A percentile compares a stretch with the other conserved stretches of the same genome.
Conservation (phyloP, 2,329 filamentous ascomycete species). For the Trichoderma semiorbis region DNA sequence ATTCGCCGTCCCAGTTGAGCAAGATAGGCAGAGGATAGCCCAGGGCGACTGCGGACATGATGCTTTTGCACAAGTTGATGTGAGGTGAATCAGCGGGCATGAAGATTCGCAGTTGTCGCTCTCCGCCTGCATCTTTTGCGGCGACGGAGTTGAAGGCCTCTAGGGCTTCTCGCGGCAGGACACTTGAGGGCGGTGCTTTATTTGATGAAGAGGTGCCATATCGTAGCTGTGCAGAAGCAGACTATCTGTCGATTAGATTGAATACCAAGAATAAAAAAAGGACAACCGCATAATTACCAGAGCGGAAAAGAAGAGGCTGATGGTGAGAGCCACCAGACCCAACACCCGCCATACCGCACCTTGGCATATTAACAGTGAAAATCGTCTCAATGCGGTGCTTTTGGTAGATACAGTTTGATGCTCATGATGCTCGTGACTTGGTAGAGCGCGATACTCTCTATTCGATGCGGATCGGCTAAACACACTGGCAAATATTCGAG, state of each 20-base stretch:
- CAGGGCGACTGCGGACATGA: constrained; percentile 37
- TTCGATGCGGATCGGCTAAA: neutral
- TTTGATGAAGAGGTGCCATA: neutral
- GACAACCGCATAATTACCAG: neutral
- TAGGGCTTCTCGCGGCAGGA: neutral
- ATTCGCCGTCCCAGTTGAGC: constrained; percentile 38
- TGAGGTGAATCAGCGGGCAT: constrained; percentile 37
- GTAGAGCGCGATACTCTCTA: neutral
- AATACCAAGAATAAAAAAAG: neutral
- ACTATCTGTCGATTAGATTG: neutral
- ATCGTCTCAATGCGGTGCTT: neutral
- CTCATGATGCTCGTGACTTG: neutral
- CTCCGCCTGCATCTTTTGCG: neutral
- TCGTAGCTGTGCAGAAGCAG: neutral
- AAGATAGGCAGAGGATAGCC: constrained; percentile 38
- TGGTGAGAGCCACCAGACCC: neutral
- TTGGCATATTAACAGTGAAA: neutral
- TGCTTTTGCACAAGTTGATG: constrained; percentile 38
- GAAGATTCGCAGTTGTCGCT: constrained; percentile 34
- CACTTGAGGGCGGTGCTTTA: neutral
- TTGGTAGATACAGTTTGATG: neutral
- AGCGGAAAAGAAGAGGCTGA: constrained; percentile 4
- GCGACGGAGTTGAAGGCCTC: neutral
- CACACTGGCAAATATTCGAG: neutral
- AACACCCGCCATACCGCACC: neutral